Evolutionary conservation across 2,329 filamentous ascomycete species (phyloP), one percentile per base, ranked within the genome.

Genomic region (Calonectria pseudoturangicola): DNA sequence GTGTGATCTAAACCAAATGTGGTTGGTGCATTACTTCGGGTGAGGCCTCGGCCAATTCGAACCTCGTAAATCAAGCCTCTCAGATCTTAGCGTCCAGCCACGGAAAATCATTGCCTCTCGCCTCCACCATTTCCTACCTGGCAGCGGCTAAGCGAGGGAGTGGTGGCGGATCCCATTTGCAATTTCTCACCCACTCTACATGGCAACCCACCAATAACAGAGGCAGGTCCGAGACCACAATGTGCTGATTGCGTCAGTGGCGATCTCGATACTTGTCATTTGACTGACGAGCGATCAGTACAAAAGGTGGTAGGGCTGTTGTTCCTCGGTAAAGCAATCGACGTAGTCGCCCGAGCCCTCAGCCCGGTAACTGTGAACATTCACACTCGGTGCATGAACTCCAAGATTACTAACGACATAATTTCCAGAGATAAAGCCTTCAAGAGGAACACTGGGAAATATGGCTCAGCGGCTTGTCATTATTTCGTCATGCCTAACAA

Each of bases 71-170:
- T 10, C 30, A 27, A 60, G 54, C 54, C 54, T 60, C 54, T 60
- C 54, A 60, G 54, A 60, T 60, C 39, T 60, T 60, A 60, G 54
- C 21, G 25, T 36, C 13, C 13, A 27, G 21, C 33, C 3, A 27
- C 15, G 2, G 33, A 27, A 27, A 36, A 60, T 60, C 36, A 41
- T 27, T 60, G 15, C 54, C 33, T 10, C 54, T 18, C 15, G 36
- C 15, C 39, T 41, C 13, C 13, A 28, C 25, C 15, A 12, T 9
- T 8, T 41, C 12, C 27, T 16, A 6, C 21, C 36, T 27, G 21
- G 50, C 33, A 36, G 33, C 33, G 12, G 33, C 10, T 33, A 54
- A 54, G 27, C 28, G 50, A 33, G 28, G 16, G 12, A 54, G 16
- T 7, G 7, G 50, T 33, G 50, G 50, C 50, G 50, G 18, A n/a